Evolutionary conservation across 495 filamentous ascomycete genomes (phyloP).

Genomic region (Aspergillus kassunensis): DNA sequence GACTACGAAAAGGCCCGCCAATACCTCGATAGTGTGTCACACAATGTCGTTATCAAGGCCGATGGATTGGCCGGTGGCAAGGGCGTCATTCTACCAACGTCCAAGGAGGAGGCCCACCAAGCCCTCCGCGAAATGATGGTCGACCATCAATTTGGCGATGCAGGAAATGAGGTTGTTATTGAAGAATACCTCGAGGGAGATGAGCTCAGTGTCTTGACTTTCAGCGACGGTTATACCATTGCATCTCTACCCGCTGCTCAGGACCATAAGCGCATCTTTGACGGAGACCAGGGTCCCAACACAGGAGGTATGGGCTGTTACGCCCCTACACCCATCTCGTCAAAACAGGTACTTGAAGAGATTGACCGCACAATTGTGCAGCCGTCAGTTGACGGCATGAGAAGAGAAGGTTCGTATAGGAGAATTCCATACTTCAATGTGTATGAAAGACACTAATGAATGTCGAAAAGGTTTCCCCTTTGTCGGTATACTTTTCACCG

Average conservation of each 20-base stretch:
- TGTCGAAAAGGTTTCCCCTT: slow-evolving; percentile 60
- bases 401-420: slow-evolving; percentile 54
- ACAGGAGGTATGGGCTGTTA: slow-evolving; percentile 99
- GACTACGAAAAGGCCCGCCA: slow-evolving; percentile 70
- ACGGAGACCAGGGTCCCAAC: slow-evolving; percentile 88
- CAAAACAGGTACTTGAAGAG: slow-evolving; percentile 65
- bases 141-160: slow-evolving; percentile 77
- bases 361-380: slow-evolving; percentile 80
- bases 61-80: slow-evolving; percentile 84
- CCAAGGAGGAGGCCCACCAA: slow-evolving; percentile 74
- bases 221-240: slow-evolving; percentile 86
- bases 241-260: slow-evolving; percentile 86
- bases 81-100: slow-evolving; percentile 80
- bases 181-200: slow-evolving; percentile 93
- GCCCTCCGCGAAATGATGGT: slow-evolving; percentile 89
- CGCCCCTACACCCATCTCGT: slow-evolving; percentile 81
- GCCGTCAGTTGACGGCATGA: slow-evolving; percentile 88
- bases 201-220: slow-evolving; percentile 85
- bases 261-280: slow-evolving; percentile 92
- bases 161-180: slow-evolving; percentile 91
- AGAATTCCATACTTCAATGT: background rate
- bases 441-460: background rate
- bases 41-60: slow-evolving; percentile 87
- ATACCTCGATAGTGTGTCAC: slow-evolving; percentile 69
- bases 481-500: slow-evolving; percentile 86